Evolutionary conservation across 495 filamentous ascomycete genomes (phyloP).

Genomic region (Venustampulla echinocandica): DNA sequence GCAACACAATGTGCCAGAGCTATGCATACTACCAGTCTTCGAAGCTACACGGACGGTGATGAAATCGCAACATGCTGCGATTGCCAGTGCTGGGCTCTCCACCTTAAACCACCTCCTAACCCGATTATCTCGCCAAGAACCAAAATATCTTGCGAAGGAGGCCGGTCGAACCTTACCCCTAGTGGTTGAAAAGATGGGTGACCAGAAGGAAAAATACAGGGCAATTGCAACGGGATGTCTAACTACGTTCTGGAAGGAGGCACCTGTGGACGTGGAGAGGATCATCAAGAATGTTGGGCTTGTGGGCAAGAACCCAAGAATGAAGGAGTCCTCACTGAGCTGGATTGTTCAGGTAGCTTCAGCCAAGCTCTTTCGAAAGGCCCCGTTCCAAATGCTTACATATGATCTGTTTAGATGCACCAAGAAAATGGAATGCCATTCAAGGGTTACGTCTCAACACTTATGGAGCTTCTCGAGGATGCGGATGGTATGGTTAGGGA

Average conservation of each 20-base stretch:
- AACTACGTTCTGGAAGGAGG: constrained; percentile 60
- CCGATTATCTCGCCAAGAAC: constrained; percentile 72
- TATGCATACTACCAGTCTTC: constrained; percentile 62
- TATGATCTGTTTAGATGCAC: constrained; percentile 50
- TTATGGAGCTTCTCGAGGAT: constrained; percentile 84
- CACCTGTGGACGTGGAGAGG: constrained; percentile 64
- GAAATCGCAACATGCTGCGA: constrained; percentile 56
- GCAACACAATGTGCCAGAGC: constrained; percentile 72
- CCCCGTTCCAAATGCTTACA: neutral
- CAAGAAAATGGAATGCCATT: constrained; percentile 69
- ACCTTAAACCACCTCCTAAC: constrained; percentile 78
- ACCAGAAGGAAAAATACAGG: constrained; percentile 76
- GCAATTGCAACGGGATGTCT: constrained; percentile 62
- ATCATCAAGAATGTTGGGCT: constrained; percentile 70
- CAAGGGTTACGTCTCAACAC: constrained; percentile 65
- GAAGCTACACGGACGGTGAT: constrained; percentile 63
- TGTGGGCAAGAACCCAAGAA: constrained; percentile 66
- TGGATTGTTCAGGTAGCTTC: constrained; percentile 63
- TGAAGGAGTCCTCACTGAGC: constrained; percentile 73
- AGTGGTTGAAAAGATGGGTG: constrained; percentile 77
- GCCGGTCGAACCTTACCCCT: constrained; percentile 59
- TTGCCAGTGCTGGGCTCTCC: constrained; percentile 70
- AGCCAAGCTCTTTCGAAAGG: neutral
- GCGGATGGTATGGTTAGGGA: constrained; percentile 81
- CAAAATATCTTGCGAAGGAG: constrained; percentile 54